Conservation (phyloP, 495 filamentous ascomycete species). For the Articulospora tetracladia region DNA sequence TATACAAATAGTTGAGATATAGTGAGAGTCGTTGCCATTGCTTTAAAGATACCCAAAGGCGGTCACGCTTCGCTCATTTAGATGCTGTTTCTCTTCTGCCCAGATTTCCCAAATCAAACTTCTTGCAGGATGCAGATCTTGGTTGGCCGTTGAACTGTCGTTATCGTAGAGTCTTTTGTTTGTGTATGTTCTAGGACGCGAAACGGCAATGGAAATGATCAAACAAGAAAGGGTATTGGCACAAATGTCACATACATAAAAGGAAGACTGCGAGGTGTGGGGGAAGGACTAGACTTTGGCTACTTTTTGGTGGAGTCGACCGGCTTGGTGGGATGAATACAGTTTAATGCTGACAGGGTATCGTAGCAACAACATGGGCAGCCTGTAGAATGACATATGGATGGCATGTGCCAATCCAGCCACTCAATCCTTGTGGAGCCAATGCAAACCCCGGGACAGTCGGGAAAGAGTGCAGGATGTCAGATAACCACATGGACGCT, state of each 20-base stretch:
- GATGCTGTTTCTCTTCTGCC: background rate
- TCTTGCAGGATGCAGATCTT: background rate
- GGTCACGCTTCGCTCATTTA: background rate
- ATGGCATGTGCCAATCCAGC: constrained; percentile 21
- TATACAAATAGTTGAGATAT: background rate
- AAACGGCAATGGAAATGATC: background rate
- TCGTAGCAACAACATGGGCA: constrained; percentile 8
- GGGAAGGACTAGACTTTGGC: background rate
- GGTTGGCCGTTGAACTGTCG: background rate
- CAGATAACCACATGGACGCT: constrained; percentile 1
- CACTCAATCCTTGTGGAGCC: constrained; percentile 2
- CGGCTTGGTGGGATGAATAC: constrained; percentile 13
- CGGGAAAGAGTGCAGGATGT: background rate
- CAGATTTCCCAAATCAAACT: background rate
- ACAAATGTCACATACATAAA: background rate
- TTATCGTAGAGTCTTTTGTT: background rate
- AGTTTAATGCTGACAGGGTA: background rate
- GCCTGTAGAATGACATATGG: constrained; percentile 13
- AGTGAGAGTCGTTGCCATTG: constrained; percentile 8
- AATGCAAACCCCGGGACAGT: background rate
- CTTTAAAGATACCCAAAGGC: background rate
- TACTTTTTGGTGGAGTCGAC: background rate
- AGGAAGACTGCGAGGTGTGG: background rate
- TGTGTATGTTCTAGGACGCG: background rate
- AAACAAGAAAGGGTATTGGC: background rate